Evolutionary conservation across 2,329 filamentous ascomycete species (phyloP), one percentile per base, ranked within the genome.

Genomic region (Fusarium pseudonygamai): DNA sequence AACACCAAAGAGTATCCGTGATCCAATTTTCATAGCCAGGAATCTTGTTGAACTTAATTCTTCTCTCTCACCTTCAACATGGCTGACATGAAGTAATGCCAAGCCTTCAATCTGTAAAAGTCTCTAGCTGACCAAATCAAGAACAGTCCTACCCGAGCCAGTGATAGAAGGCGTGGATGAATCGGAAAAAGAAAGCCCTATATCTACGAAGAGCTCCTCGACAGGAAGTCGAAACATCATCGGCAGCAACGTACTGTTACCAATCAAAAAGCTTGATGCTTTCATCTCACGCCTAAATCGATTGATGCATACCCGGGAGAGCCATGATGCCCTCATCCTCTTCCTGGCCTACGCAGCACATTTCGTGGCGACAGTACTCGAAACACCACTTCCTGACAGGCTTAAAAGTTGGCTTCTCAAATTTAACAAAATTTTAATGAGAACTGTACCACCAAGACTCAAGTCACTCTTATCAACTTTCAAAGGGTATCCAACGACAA

Each of bases 291-390:
- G 47, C 7, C 20, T 74, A 12, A 66, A 60, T n/a, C 64, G 63
- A 20, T 30, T 73, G 8, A 42, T 75, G 24, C 68, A 67, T 39
- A 75, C 64, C 8, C 72, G 72, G 40, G 72, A 75, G 13, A 68
- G 50, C 24, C 64, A 72, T 16, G 72, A 74, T 40, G 18, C 39
- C 14, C 20, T 72, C 6, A 64, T 74, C 3, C 60, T 74, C 6
- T 75, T 74, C 24, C 28, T 72, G 10, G 69, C 72, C 10, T 74
- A 66, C 20, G 60, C 72, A 4, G 14, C 64, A 39, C 72, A 74
- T 24, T 65, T 75, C 18, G 26, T 56, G 4, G 72, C 72, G 4
- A 59, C 64, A 6, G 46, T 36, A 10, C 53, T 74, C 0, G 72
- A 74, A 26, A 61, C 64, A 2, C 65, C 72, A 16, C 7, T n/a